Evolutionary conservation across 257 asterid species (phyloP).

Genomic region (Salvia rosmarinus): DNA sequence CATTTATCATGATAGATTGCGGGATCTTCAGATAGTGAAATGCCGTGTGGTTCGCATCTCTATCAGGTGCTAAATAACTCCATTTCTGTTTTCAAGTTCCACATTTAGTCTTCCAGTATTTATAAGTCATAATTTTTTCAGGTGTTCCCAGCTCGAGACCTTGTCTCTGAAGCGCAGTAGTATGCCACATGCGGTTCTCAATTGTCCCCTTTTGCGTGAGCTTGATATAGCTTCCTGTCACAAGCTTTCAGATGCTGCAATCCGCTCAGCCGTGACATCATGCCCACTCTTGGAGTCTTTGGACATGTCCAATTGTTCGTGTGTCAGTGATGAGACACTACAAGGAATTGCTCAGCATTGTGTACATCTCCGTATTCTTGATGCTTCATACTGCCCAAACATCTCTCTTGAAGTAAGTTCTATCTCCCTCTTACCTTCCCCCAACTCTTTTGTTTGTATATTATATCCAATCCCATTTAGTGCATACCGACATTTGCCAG

Average conservation of each 20-base stretch:
- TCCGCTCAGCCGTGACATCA: slow-evolving; percentile 89
- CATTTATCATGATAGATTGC: slow-evolving; percentile 72
- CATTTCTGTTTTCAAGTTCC: background rate
- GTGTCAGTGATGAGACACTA: slow-evolving; percentile 91
- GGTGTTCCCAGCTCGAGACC: slow-evolving; percentile 89
- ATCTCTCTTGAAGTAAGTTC: slow-evolving; percentile 80
- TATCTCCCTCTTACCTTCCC: too few relatives aligned
- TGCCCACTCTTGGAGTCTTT: slow-evolving; percentile 90
- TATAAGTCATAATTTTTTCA: slow-evolving; percentile 41
- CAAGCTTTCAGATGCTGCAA: slow-evolving; percentile 97
- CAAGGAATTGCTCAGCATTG: slow-evolving; percentile 74
- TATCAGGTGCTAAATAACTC: slow-evolving; percentile 60
- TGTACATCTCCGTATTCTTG: slow-evolving; percentile 73
- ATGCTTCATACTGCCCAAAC: slow-evolving; percentile 98
- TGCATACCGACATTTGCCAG: slow-evolving; percentile 23
- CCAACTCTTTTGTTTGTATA: background rate
- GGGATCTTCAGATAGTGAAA: slow-evolving; percentile 79
- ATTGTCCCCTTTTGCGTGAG: slow-evolving; percentile 80
- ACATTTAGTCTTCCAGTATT: background rate
- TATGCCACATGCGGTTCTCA: slow-evolving; percentile 95
- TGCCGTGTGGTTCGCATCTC: slow-evolving; percentile 92
- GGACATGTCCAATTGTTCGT: slow-evolving; percentile 94
- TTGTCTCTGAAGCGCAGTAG: slow-evolving; percentile 95
- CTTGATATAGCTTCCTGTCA: slow-evolving; percentile 98
- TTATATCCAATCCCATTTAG: background rate